A percentile compares a stretch with the other conserved stretches of the same genome.
Evolutionary conservation across 768 basidiomycete genomes (phyloP).

Genomic region (Hypholoma sublateritium): DNA sequence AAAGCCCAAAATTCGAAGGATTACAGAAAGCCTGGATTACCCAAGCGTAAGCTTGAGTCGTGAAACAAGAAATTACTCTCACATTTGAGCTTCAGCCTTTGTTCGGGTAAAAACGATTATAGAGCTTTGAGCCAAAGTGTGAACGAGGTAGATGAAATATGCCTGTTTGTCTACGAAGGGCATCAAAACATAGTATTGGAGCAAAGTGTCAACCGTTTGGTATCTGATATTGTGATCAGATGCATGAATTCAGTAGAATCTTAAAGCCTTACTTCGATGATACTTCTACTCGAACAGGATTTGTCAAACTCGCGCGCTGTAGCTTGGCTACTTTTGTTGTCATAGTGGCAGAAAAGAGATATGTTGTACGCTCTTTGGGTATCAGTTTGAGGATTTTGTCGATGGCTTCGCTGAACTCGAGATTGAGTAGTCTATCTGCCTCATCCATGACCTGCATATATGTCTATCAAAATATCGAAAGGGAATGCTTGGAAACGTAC

Average conservation of each 20-base stretch:
- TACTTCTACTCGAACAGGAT: conserved; percentile 93
- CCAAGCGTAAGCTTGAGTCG: not conserved
- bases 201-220: conserved; percentile 91
- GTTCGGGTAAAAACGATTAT: conserved; percentile 97
- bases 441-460: conserved; percentile 86
- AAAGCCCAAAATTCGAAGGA: conserved; percentile 89
- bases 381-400: conserved; percentile 96
- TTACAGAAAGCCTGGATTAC: conserved; percentile 69
- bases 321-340: conserved; percentile 97
- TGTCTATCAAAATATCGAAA: not conserved
- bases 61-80: conserved; percentile 12
- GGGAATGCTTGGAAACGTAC: conserved; percentile 42
- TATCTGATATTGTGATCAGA: conserved; percentile 60
- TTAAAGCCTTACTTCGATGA: conserved; percentile 72
- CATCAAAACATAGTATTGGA: conserved; percentile 95
- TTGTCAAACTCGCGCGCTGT: conserved; percentile 88
- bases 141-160: conserved; percentile 85
- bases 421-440: conserved; percentile 91
- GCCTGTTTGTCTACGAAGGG: conserved; percentile 92
- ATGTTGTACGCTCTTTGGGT: conserved; percentile 92
- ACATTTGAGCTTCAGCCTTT: conserved; percentile 89
- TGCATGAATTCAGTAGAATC: not conserved
- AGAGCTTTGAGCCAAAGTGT: conserved; percentile 86
- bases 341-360: conserved; percentile 98
- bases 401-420: conserved; percentile 95